Evolutionary conservation across 1,139 yeast species (phyloP), one percentile per base, ranked within the genome.

Genomic region (Blastobotrys apis): DNA sequence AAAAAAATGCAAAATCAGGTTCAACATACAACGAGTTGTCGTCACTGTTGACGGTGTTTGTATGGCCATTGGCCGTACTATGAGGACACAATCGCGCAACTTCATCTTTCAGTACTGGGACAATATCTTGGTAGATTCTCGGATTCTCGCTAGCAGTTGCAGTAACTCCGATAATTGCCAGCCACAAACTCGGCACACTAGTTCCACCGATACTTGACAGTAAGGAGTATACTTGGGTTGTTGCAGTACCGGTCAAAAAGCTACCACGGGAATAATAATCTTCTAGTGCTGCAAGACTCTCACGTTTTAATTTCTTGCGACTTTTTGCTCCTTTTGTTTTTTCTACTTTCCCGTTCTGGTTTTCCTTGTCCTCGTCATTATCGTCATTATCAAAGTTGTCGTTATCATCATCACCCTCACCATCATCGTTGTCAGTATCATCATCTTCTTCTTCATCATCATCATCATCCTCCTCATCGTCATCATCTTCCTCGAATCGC

Each of bases 101-200:
- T 64, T 94, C 99, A 49, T 87, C 94, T 53, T 78, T 79, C 51
- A 85, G 68, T 5, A 88, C 69, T 1, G 95, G 94, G 51, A 80
- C 81, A 44, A 87, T 66, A 39, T 77, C 71, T 47, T 81, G 78
- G 63, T 88, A 90, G 0, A 88, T 80, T 47, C 81, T 84, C 3
- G 95, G 92, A 55, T 81, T 80, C 50, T 78, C 78, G 21, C 75
- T 73, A 53, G 86, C 94, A 32, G 88, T 66, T 1, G 97, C 83
- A 0, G 95, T 81, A 1, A 94, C 80, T 1, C 98, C 98, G 8
- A 92, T 77, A 2, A 92, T 82, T 0, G 96, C 77, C 5, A 88
- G 70, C 99, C 99, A 94, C 41, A 94, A 67, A 49, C 71, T 73
- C 25, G 81, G 84, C 20, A 81, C 68, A 49, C 77, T 71, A 2